Conservation (phyloP, 2,329 filamentous ascomycete species). For the Macrophomina pseudophaseolina region DNA sequence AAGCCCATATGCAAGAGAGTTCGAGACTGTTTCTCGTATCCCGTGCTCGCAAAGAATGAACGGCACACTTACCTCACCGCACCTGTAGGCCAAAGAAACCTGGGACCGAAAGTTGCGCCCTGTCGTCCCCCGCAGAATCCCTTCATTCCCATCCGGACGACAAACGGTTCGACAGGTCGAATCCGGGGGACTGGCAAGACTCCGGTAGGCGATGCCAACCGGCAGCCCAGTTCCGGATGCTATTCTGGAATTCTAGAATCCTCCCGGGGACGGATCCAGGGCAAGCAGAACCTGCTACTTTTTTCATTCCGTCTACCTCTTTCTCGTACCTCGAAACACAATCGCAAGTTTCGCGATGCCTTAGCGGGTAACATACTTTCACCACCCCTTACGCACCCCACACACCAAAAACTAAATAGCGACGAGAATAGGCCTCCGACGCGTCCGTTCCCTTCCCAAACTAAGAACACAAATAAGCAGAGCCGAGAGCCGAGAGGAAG, state of each 20-base stretch:
- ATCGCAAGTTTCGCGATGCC: not conserved
- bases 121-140: not conserved
- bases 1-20: not conserved
- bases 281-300: not conserved
- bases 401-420: not conserved
- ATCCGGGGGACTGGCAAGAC: not conserved
- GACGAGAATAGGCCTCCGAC: not conserved
- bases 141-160: slow-evolving; percentile 5
- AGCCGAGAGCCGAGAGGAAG: too few species aligned
- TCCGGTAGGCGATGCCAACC: not conserved
- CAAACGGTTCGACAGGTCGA: not conserved
- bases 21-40: slow-evolving; percentile 12
- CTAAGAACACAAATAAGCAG: too few species aligned
- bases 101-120: not conserved
- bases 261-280: not conserved
- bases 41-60: not conserved
- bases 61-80: not conserved
- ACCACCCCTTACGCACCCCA: not conserved
- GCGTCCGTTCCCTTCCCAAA: too few species aligned
- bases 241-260: not conserved
- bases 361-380: not conserved
- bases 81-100: not conserved
- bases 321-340: slow-evolving; percentile 7
- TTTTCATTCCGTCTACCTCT: not conserved
- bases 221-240: not conserved